These are phyloP conservation scores for Malbranchea cinnamomea DNA, from an alignment of 2,329 filamentous ascomycete genomes.

Conservation along the genomic window DNA sequence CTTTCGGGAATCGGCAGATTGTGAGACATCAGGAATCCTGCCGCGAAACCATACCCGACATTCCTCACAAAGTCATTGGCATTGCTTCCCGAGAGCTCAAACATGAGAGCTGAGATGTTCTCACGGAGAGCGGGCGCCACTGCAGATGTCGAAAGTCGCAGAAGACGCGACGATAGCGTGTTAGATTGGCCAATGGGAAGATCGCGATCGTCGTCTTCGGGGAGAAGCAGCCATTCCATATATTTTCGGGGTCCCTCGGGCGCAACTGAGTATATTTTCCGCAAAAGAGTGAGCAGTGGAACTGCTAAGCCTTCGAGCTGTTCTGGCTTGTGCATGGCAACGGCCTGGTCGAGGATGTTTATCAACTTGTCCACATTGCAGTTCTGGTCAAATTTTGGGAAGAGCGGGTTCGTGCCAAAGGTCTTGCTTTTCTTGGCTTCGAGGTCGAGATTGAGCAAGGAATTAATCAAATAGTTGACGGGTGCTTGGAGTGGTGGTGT, in stretches of 20 bases:
- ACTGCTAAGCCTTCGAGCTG: slow-evolving; percentile 60
- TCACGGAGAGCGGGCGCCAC: slow-evolving; percentile 56
- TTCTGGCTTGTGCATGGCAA: slow-evolving; percentile 46
- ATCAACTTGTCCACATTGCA: slow-evolving; percentile 51
- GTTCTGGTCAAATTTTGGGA: slow-evolving; percentile 47
- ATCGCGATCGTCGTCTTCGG: slow-evolving; percentile 59
- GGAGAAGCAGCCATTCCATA: slow-evolving; percentile 56
- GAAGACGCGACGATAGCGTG: slow-evolving; percentile 58
- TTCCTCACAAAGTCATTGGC: slow-evolving; percentile 71
- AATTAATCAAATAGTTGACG: slow-evolving; percentile 59
- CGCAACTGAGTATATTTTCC: slow-evolving; percentile 54
- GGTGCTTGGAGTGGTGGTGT: slow-evolving; percentile 58
- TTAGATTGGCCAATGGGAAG: slow-evolving; percentile 61
- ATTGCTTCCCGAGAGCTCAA: slow-evolving; percentile 72
- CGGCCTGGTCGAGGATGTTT: slow-evolving; percentile 52
- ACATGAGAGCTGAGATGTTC: slow-evolving; percentile 64
- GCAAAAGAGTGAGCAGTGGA: slow-evolving; percentile 60
- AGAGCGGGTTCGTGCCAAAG: slow-evolving; percentile 40
- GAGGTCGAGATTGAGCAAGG: slow-evolving; percentile 64
- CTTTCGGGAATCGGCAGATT: slow-evolving; percentile 62
- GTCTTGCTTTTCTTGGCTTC: slow-evolving; percentile 35
- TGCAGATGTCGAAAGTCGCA: slow-evolving; percentile 64
- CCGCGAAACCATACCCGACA: slow-evolving; percentile 87
- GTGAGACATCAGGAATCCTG: slow-evolving; percentile 74
- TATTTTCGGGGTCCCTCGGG: slow-evolving; percentile 45